phyloP scores from a whole-genome alignment of 2,329 filamentous ascomycete species.

The Cladophialophora bantiana region DNA sequence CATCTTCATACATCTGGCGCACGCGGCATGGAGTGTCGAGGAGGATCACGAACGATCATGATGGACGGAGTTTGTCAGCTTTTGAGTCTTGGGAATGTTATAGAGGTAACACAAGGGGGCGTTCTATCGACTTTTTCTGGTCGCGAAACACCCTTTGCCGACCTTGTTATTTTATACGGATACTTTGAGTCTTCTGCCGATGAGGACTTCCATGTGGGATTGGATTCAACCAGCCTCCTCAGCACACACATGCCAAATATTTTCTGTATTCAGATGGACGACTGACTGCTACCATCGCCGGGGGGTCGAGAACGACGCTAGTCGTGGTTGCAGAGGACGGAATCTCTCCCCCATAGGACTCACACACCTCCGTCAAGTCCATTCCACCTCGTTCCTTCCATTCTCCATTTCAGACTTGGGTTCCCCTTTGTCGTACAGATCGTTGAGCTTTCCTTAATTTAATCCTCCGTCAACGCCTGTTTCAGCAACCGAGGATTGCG shows the following conservation, averaged over 20 bases:
- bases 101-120: background rate
- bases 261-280: background rate
- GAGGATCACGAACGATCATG: slow-evolving; percentile 1
- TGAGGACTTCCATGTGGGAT: background rate
- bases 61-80: background rate
- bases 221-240: background rate
- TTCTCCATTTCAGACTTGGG: background rate
- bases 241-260: background rate
- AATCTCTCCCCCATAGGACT: background rate
- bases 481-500: slow-evolving; percentile 21
- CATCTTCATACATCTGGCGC: slow-evolving; percentile 3
- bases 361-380: background rate
- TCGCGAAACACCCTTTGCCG: background rate
- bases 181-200: background rate
- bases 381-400: background rate
- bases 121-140: background rate
- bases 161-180: background rate
- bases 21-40: background rate
- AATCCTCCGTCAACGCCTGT: slow-evolving; percentile 21
- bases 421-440: background rate
- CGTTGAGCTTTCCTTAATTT: background rate
- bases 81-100: background rate
- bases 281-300: background rate
- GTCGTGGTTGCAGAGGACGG: background rate
- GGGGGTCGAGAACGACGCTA: background rate